Base-by-base conservation (phyloP, 176 grass and related monocot genomes). In the Aegilops sharonensis region DNA sequence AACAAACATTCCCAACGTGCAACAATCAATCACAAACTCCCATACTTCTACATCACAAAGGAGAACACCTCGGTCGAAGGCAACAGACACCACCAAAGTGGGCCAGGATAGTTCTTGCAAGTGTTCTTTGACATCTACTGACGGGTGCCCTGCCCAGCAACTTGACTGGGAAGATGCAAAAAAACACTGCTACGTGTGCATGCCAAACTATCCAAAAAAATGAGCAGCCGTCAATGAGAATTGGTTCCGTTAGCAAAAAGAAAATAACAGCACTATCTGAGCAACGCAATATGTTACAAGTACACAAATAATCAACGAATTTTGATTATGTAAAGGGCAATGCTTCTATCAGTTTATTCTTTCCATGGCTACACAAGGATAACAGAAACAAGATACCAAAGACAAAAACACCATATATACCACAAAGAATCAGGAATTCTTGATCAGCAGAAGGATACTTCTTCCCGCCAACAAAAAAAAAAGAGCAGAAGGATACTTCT, bases 381-480 rank as follows among this genome's bases (percentile, higher is more conserved):
- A 71, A 86, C 36, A 72, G 11, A 72, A 80, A 64, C 24, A 61
- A 81, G 68, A 43, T 72, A 5, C 75, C 43, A 8, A 35, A 85
- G 43, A 39, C 21, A 68, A 40, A 85, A 86, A 62, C 8, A 62
- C 9, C 37, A 64, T 88, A 88, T 91, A 32, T 91, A 91, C 81
- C 64, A 31, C 45, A 91, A 91, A 87, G 89, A 87, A 91, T 84
- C 35, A 80, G 47, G 68, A 62, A 84, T 68, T 87, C 81, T 81
- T 81, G 50, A 50, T 62, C 37, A 81, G 80, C 61, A 81, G 54
- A 2, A 59, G 18, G 18, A 59, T 27, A 27, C 54, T 59, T 59
- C 54, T 59, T 59, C 54, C 54, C 6, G 18, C 17, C 54, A 59
- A 59, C 17, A 9, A 9, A 1, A 59, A 54, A 54, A 57, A 59